Percentiles rank a stretch among this genome's conserved stretches.
These are phyloP conservation scores for Epichloe aotearoae DNA, from an alignment of 2,329 filamentous ascomycete species.

Conservation along the genomic window DNA sequence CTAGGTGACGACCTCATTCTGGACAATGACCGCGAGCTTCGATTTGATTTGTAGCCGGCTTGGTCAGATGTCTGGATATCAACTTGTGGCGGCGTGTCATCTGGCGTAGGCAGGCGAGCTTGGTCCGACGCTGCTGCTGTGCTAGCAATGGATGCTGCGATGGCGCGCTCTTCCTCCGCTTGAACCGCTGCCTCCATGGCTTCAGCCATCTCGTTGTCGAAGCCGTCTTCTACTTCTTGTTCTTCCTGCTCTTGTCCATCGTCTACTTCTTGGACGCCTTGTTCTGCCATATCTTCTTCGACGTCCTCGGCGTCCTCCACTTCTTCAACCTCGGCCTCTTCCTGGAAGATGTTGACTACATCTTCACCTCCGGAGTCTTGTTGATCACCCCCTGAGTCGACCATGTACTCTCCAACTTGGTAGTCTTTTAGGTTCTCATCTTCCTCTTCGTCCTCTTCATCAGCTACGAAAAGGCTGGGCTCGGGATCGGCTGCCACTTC, in stretches of 20 bases:
- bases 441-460: background rate
- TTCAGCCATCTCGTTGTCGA: constrained; percentile 1
- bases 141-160: constrained; percentile 16
- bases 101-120: constrained; percentile 38
- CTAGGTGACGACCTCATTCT: background rate
- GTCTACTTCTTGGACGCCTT: background rate
- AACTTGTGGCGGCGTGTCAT: constrained; percentile 33
- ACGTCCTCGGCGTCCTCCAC: constrained; percentile 1
- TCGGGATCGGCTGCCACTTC: background rate
- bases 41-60: constrained; percentile 10
- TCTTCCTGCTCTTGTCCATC: constrained; percentile 4
- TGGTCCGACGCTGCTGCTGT: constrained; percentile 24
- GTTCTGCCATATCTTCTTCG: constrained; percentile 4
- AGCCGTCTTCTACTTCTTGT: constrained; percentile 1
- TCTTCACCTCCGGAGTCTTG: background rate
- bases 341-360: background rate
- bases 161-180: background rate
- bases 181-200: constrained; percentile 6
- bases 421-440: background rate
- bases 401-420: background rate
- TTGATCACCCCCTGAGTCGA: background rate
- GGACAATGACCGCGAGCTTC: background rate
- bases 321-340: background rate
- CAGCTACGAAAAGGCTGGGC: background rate
- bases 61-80: constrained; percentile 11